Base-by-base conservation (phyloP, 768 basidiomycete genomes). In the Kwoniella heveanensis region DNA sequence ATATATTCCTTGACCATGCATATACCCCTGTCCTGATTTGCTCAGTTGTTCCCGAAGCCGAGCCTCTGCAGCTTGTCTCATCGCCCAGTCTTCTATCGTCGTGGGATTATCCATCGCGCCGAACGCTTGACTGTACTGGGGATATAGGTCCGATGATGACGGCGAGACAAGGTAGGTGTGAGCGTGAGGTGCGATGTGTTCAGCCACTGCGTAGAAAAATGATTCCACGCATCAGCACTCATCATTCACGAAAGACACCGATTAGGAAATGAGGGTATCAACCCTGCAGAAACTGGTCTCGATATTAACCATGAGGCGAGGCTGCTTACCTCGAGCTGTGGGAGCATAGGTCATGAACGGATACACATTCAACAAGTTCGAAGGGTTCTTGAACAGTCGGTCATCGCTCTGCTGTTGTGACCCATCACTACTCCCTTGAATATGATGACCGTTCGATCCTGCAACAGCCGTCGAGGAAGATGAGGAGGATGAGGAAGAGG, bases 271-370 rank as follows among this genome's bases (percentile, higher is more conserved):
- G n/a, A n/a, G n/a, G n/a, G n/a, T n/a, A n/a, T n/a, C n/a, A n/a
- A n/a, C n/a, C n/a, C n/a, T n/a, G n/a, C n/a, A n/a, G n/a, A n/a
- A n/a, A n/a, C n/a, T n/a, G n/a, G n/a, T n/a, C n/a, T n/a, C n/a
- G n/a, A n/a, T n/a, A n/a, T n/a, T n/a, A n/a, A n/a, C n/a, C n/a
- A n/a, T n/a, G n/a, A n/a, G 32, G 32, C 32, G 13, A 13, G 7
- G 32, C 29, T 21, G 32, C 77, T 59, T 32, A 79, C 78, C 73
- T 73, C 75, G 63, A 10, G 75, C 71, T 10, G 65, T 72, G 1
- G 78, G 78, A 0, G 70, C 64, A 54, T 79, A 74, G 17, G 65
- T 70, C 29, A 74, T 64, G 47, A 79, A 71, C 17, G 78, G 78
- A 51, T 74, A 76, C 1, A 72, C 64, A 22, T 65, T 63, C 36